Base-by-base conservation (phyloP, 2,329 filamentous ascomycete genomes). In the Aotearoamyces nothofagi region DNA sequence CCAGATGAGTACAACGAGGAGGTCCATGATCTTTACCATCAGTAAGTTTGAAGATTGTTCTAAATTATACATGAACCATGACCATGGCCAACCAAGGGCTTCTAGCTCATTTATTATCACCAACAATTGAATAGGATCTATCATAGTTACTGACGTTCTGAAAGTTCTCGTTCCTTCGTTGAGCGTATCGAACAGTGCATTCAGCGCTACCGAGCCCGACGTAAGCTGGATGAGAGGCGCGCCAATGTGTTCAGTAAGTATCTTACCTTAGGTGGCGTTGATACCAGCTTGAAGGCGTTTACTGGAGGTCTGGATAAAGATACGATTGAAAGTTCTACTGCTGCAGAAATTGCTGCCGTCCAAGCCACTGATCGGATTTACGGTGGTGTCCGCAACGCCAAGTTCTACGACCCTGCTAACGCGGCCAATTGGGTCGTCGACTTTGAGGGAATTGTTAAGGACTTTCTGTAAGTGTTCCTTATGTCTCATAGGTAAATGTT, bases 121-220 rank as follows among this genome's bases (percentile, higher is more conserved):
- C 38, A 47, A 60, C 19, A 62, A 70, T 75, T 78, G 58, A 53
- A 56, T 38, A 26, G 23, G 20, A 30, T 24, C 12, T 22, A n/a
- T 27, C 13, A 15, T 10, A 19, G 17, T 17, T 22, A 12, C 17
- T 29, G 25, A 40, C 7, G 12, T 15, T n/a, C n/a, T n/a, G n/a
- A n/a, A n/a, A n/a, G n/a, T 20, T 20, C 19, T 20, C 19, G 19
- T 7, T 20, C 19, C n/a, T 20, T 20, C n/a, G 19, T 20, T 20
- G 19, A 20, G 32, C 82, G 90, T 26, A 82, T 96, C 22, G 77
- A 94, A 46, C 67, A 75, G 15, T 90, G 82, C 26, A 78, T 96
- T 31, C 74, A 84, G 39, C 77, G 83, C 9, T 98, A 77, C 55
- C 72, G 78, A 36, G 63, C 69, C 19, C 78, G 75, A 26, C 78